These are phyloP conservation scores for Mucor racemosus DNA, from an alignment of 371 early-diverging fungal species.

Conservation along the genomic window DNA sequence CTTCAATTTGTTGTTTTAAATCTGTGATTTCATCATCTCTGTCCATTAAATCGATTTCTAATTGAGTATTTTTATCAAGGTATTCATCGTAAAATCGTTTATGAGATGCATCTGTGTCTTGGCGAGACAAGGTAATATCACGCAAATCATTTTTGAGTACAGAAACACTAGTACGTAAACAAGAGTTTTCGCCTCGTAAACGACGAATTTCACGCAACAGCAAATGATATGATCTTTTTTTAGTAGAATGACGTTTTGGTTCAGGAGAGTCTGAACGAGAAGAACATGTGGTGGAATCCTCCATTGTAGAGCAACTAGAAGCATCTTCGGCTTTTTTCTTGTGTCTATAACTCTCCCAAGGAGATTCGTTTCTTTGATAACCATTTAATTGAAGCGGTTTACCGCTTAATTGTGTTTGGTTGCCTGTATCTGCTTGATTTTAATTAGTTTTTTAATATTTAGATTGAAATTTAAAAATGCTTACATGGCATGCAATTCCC, in stretches of 20 bases:
- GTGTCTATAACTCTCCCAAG: slow-evolving; percentile 16
- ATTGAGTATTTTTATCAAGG: slow-evolving; percentile 27
- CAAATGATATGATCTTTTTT: slow-evolving; percentile 29
- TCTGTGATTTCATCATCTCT: slow-evolving; percentile 36
- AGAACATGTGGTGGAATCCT: slow-evolving; percentile 16
- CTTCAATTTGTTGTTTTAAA: slow-evolving; percentile 34
- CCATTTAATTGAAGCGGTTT: not conserved
- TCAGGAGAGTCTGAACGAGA: slow-evolving; percentile 22
- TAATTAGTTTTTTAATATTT: no score
- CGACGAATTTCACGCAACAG: slow-evolving; percentile 48
- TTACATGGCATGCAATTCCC: slow-evolving; percentile 28
- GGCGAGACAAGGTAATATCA: slow-evolving; percentile 38
- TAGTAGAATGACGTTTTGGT: slow-evolving; percentile 19
- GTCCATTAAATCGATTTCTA: slow-evolving; percentile 39
- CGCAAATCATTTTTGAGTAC: slow-evolving; percentile 45
- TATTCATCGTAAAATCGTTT: slow-evolving; percentile 39
- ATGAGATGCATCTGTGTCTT: slow-evolving; percentile 44
- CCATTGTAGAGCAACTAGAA: slow-evolving; percentile 16
- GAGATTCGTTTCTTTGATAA: slow-evolving; percentile 17
- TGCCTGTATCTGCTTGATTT: not conserved
- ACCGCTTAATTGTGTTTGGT: not conserved
- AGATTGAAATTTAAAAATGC: not conserved
- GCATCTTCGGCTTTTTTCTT: slow-evolving; percentile 11
- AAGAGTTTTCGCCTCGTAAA: slow-evolving; percentile 45
- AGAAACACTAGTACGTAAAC: slow-evolving; percentile 36